Evolutionary conservation across 257 asterid species (phyloP).

Genomic region (Capsicum baccatum): DNA sequence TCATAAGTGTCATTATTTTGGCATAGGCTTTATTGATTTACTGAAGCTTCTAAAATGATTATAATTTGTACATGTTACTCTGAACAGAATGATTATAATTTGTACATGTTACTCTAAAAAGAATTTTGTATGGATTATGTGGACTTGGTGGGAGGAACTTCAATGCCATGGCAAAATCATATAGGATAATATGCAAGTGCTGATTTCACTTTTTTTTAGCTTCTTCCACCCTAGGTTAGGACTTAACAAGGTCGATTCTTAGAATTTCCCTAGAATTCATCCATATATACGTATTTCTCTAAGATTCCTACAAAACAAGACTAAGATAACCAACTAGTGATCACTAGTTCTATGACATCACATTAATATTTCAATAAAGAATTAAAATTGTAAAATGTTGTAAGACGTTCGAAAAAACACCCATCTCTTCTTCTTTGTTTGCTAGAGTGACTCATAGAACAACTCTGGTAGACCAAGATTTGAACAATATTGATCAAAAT

Average conservation of each 20-base stretch:
- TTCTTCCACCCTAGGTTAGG: constrained; percentile 4
- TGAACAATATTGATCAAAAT: too few species aligned
- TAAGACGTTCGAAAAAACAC: too few species aligned
- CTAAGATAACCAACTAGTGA: background rate
- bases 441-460: too few species aligned
- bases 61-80: background rate
- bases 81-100: background rate
- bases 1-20: constrained; percentile 7
- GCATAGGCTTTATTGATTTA: background rate
- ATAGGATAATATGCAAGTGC: background rate
- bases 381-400: background rate
- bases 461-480: too few species aligned
- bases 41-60: constrained; percentile 3
- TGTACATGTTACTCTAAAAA: background rate
- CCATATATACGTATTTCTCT: background rate
- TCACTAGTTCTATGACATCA: background rate
- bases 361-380: background rate
- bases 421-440: too few species aligned
- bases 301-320: background rate
- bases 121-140: background rate
- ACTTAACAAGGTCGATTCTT: constrained; percentile 13
- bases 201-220: background rate
- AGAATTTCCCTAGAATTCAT: constrained; percentile 14
- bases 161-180: constrained; percentile 3
- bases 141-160: background rate